Evolutionary conservation across 306 rosid genomes (phyloP).

Genomic region (Argentina anserina): DNA sequence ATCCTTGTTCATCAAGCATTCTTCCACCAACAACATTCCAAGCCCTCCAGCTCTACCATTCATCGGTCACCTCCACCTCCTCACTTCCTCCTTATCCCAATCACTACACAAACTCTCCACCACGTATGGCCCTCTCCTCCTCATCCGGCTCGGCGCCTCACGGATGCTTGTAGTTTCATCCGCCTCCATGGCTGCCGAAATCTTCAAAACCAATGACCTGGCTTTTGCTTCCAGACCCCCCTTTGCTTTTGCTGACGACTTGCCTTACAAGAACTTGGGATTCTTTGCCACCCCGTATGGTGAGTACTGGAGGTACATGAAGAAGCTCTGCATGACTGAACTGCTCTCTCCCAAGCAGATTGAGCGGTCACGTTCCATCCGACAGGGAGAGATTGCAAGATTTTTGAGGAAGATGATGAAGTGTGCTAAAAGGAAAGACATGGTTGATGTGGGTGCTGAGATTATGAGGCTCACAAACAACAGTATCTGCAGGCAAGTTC

Average conservation of each 20-base stretch:
- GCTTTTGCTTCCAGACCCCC: constrained; percentile 38
- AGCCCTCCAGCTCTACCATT: constrained; percentile 38
- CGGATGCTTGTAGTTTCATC: constrained; percentile 40
- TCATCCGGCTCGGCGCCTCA: constrained; percentile 37
- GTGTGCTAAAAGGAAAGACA: constrained; percentile 6
- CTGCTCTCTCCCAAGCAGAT: constrained; percentile 30
- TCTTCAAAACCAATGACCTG: constrained; percentile 45
- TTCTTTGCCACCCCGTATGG: constrained; percentile 48
- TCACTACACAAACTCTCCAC: constrained; percentile 34
- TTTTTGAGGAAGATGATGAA: constrained; percentile 22
- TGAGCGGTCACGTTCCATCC: constrained; percentile 30
- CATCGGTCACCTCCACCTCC: constrained; percentile 47
- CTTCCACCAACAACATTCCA: constrained; percentile 15
- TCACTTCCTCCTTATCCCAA: constrained; percentile 28
- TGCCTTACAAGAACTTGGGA: constrained; percentile 38
- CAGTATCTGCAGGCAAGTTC: constrained; percentile 26
- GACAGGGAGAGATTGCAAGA: constrained; percentile 24
- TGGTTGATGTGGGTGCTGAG: constrained; percentile 39
- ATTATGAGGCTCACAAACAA: constrained; percentile 50
- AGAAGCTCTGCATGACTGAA: constrained; percentile 40
- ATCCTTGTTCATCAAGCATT: neutral
- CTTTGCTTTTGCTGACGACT: constrained; percentile 42
- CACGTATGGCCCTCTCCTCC: constrained; percentile 40
- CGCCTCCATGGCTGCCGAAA: constrained; percentile 30
- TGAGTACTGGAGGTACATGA: constrained; percentile 53